Conservation (phyloP, 208 protist species). For the Leishmania gerbilli region DNA sequence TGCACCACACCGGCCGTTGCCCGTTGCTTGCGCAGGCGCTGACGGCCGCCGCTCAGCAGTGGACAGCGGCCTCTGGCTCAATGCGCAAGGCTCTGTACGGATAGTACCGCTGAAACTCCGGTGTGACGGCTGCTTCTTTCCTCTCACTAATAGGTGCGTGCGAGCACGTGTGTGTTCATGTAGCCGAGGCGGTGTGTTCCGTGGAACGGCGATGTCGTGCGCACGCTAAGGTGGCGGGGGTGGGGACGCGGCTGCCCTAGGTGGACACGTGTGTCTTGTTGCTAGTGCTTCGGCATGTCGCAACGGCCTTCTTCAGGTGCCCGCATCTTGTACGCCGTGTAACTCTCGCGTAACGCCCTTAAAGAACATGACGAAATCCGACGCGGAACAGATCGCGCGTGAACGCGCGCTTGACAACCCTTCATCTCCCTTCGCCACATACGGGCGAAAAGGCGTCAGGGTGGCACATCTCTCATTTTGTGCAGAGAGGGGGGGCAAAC, state of each 20-base stretch:
- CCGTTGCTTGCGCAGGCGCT: constrained; percentile 52
- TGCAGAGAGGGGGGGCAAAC: background rate
- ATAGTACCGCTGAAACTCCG: background rate
- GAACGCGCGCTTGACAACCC: background rate
- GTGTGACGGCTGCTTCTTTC: background rate
- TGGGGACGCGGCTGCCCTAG: background rate
- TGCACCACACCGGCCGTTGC: constrained; percentile 54
- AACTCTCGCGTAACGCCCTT: background rate
- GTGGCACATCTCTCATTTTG: background rate
- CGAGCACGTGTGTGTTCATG: background rate
- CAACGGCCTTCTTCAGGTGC: background rate
- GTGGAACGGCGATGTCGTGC: background rate
- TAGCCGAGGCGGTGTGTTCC: background rate
- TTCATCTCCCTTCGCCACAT: background rate
- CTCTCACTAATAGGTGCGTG: background rate
- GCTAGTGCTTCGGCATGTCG: background rate
- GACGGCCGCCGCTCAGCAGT: constrained; percentile 34
- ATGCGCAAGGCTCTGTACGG: constrained; percentile 35
- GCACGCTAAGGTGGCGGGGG: background rate
- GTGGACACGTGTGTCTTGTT: background rate
- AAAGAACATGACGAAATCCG: background rate
- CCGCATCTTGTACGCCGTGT: background rate
- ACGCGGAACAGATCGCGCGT: background rate
- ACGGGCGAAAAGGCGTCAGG: background rate
- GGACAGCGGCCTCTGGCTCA: constrained; percentile 8